Evolutionary conservation across 768 basidiomycete genomes (phyloP).

Genomic region (Suillus fuscotomentosus): DNA sequence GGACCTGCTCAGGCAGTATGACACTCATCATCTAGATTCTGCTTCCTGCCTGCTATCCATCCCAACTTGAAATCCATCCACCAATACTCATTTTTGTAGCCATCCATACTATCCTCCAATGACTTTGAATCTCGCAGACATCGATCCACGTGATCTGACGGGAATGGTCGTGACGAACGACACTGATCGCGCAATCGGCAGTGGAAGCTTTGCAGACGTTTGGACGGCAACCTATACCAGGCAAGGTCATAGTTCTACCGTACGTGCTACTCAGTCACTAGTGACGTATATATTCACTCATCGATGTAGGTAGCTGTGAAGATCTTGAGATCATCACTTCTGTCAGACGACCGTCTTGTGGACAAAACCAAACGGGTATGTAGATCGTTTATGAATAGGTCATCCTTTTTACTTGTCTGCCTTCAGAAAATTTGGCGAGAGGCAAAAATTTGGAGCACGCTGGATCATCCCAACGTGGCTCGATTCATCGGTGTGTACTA

Average conservation of each 20-base stretch:
- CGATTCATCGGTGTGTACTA: constrained; percentile 21
- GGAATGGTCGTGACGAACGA: neutral
- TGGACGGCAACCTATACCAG: neutral
- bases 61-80: neutral
- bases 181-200: neutral
- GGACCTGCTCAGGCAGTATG: neutral
- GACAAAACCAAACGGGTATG: neutral
- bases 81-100: neutral
- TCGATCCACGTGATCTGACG: neutral
- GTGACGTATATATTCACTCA: neutral
- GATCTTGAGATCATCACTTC: neutral
- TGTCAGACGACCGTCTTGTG: neutral
- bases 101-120: neutral
- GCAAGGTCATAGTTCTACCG: neutral
- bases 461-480: constrained; percentile 22
- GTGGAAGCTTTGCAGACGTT: neutral
- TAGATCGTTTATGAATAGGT: neutral
- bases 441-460: constrained; percentile 24
- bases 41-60: neutral
- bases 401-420: neutral
- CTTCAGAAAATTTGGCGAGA: constrained; percentile 27
- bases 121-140: neutral
- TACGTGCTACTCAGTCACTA: neutral
- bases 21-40: neutral
- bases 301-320: neutral